These are phyloP conservation scores for Aegilops longissima DNA, from an alignment of 176 grass and related monocot species.

Conservation along the genomic window DNA sequence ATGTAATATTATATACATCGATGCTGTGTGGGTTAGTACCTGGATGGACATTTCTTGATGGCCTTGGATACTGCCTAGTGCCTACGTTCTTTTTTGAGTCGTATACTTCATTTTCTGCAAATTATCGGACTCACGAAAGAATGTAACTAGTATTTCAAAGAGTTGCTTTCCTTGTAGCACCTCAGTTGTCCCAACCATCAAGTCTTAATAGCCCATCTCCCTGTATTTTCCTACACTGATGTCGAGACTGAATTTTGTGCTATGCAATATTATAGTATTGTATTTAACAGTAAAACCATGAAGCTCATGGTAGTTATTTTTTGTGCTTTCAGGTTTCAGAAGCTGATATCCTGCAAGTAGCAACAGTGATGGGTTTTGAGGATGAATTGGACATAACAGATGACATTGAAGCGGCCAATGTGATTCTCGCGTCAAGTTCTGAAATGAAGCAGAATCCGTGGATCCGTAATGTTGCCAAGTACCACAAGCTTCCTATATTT, in stretches of 20 bases:
- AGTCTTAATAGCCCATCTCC: neutral
- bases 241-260: conserved; percentile 15
- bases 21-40: neutral
- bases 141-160: neutral
- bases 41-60: conserved; percentile 3
- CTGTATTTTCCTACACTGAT: neutral
- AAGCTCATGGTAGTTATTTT: conserved; percentile 26
- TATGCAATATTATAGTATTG: conserved; percentile 22
- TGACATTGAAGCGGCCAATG: conserved; percentile 78
- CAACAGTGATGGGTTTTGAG: conserved; percentile 88
- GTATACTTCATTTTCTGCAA: conserved; percentile 2
- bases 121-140: neutral
- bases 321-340: conserved; percentile 69
- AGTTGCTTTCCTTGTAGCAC: neutral
- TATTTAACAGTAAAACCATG: conserved; percentile 2
- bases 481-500: conserved; percentile 80
- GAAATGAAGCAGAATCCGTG: conserved; percentile 92
- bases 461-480: conserved; percentile 81
- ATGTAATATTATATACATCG: neutral
- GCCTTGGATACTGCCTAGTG: neutral
- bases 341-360: conserved; percentile 85
- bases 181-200: neutral
- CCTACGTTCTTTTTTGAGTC: neutral
- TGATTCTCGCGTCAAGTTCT: conserved; percentile 82
- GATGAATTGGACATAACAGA: conserved; percentile 80